Base-by-base conservation (phyloP, 257 asterid genomes). In the Rauvolfia tetraphylla region DNA sequence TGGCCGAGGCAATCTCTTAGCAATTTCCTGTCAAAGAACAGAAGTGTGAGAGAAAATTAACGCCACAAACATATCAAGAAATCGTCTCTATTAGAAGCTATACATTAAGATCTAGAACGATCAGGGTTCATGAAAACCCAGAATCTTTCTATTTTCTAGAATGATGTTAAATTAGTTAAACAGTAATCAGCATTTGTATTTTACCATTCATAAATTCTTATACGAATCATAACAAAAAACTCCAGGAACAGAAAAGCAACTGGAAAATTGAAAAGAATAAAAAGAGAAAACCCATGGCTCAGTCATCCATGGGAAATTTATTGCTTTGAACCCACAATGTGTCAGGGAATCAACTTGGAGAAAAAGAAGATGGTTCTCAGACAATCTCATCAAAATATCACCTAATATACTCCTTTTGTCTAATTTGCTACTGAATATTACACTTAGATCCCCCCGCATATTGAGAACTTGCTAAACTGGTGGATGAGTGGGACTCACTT, bases 1-100 rank as follows among this genome's bases (percentile, higher is more conserved):
- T 18, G 98, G 89, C 39, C 93, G 92, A 0, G 97, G 98, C 57
- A 92, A 85, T 76, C 95, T 88, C 85, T 89, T 91, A 9, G 93
- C 97, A 11, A 91, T 88, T 79, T 91, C 97, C 98, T 92, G 91
- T 36, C 71, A 82, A 76, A 73, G n/a, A 58, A 44, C 74, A 68
- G 36, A 71, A 59, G 22, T 14, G 9, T 73, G 42, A 53, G 17
- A 53, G 78, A 65, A 41, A 1, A 42, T 39, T 36, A 58, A 59
- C 23, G 4, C 1, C 9, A 51, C 29, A 31, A 57, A 23, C 75
- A 18, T 31, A 14, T 18, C 29, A 22, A 72, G 15, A 72, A 71
- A 72, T 22, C 17, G 20, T 71, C 75, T 33, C 33, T 20, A 29
- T 27, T 44, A 29, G 61, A 29, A 27, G 31, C 5, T 33, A 2